phyloP scores from a whole-genome alignment of 208 protist genomes.

The Phytomonas sp. region DNA sequence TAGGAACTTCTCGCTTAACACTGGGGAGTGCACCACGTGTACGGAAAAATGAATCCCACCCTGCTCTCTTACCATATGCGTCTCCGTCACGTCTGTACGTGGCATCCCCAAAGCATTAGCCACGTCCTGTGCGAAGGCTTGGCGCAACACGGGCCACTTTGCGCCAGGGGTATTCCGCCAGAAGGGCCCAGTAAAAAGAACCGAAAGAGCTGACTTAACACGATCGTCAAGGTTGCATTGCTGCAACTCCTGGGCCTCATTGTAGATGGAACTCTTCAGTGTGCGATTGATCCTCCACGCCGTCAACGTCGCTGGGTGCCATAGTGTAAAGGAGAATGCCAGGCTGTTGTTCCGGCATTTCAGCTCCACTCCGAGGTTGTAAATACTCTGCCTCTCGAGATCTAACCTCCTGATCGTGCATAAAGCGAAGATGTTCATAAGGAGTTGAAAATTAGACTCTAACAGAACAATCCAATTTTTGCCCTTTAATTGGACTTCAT shows the following conservation, averaged over 20 bases:
- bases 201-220: background rate
- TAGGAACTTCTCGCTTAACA: background rate
- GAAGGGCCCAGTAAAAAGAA: background rate
- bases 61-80: constrained; percentile 20
- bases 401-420: background rate
- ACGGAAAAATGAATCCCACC: constrained; percentile 19
- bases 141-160: constrained; percentile 19
- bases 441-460: background rate
- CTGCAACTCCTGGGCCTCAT: constrained; percentile 37
- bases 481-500: background rate
- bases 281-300: constrained; percentile 22
- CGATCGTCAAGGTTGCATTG: constrained; percentile 10
- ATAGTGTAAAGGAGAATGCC: constrained; percentile 7
- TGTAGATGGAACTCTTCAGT: constrained; percentile 27
- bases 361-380: background rate
- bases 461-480: background rate
- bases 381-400: background rate
- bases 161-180: background rate
- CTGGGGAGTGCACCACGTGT: constrained; percentile 26
- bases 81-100: constrained; percentile 17
- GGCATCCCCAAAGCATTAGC: constrained; percentile 27
- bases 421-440: background rate
- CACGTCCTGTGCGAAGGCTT: constrained; percentile 22
- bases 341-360: background rate
- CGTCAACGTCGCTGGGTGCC: constrained; percentile 20